Evolutionary conservation across 176 grass and related monocot species (phyloP), one percentile per base, ranked within the genome.

Genomic region (Rhipidocladum racemiflorum): DNA sequence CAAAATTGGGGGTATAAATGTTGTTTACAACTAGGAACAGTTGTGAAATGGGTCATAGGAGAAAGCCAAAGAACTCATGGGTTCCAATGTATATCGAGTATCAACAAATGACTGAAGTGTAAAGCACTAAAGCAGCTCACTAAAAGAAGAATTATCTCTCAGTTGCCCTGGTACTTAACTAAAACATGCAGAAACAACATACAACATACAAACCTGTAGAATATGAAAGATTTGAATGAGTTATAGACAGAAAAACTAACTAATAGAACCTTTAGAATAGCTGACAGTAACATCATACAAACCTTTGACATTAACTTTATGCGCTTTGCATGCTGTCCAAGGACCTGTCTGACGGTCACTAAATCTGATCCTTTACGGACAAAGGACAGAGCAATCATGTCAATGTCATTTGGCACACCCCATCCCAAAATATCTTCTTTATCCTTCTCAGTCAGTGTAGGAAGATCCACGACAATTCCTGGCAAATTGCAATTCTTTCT

Each of bases 261-360:
- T 17, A 81, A 38, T 2, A 49, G 6, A 32, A 71, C n/a, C 10
- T 65, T 11, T 28, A 55, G 2, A 82, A 51, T 30, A 60, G 27
- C 9, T n/a, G 4, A 11, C 12, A 67, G 42, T 57, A 54, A 74
- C 30, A 64, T 24, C 27, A 69, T 62, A 78, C 89, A 72, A 62
- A 97, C 94, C 91, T 97, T 97, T 68, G 94, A 97, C 94, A 97
- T 97, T 72, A 97, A 75, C 83, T 90, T 97, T 34, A 97, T 97
- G 59, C 73, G 87, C 56, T 92, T 97, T 61, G 94, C 84, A 85
- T 94, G 71, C 4, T 84, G 55, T 40, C 94, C 94, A 73, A 97
- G 94, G 77, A 97, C 56, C 61, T 88, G 75, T 9, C 85, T 78
- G 20, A 97, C 94, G 21, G 39, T 94, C 54, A 97, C 94, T 63